A percentile compares a stretch with the other conserved stretches of the same genome.
Conservation (phyloP, 139 green algal genomes). For the Cymbomonas tetramitiformis region DNA sequence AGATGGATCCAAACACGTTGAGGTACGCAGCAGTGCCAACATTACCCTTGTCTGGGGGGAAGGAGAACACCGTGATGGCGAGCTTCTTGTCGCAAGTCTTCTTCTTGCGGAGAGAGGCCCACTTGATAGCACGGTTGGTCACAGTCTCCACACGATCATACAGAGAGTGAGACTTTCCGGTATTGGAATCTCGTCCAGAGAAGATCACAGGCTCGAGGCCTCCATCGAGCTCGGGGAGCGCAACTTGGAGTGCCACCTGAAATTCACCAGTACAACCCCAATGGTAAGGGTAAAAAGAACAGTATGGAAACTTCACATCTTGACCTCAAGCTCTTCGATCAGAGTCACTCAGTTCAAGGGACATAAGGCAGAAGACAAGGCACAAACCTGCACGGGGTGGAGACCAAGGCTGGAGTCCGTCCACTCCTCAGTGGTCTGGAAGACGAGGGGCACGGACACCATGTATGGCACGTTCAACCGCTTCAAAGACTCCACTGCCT, state of each 20-base stretch:
- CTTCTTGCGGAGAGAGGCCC: slow-evolving; percentile 81
- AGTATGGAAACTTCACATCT: too few relatives aligned
- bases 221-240: slow-evolving; percentile 93
- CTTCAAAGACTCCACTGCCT: slow-evolving; percentile 83
- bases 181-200: slow-evolving; percentile 83
- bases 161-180: slow-evolving; percentile 92
- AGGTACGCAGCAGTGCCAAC: slow-evolving; percentile 97
- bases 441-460: slow-evolving; percentile 87
- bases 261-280: too few relatives aligned
- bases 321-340: too few relatives aligned
- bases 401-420: slow-evolving; percentile 83
- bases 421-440: slow-evolving; percentile 99
- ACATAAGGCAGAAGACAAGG: too few relatives aligned
- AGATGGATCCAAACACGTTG: slow-evolving; percentile 98
- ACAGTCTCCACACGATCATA: slow-evolving; percentile 82
- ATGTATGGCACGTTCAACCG: slow-evolving; percentile 94
- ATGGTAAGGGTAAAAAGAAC: too few relatives aligned
- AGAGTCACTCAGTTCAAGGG: too few relatives aligned
- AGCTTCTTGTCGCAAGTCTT: slow-evolving; percentile 86
- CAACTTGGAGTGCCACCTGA: slow-evolving; percentile 70
- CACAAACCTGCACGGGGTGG: slow-evolving; percentile 96
- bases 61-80: slow-evolving; percentile 92
- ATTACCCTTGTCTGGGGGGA: slow-evolving; percentile 98
- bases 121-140: slow-evolving; percentile 80
- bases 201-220: slow-evolving; percentile 97